These are phyloP conservation scores for Sporisorium reilianum DNA, from an alignment of 1,284 basidiomycete genomes.

Conservation along the genomic window DNA sequence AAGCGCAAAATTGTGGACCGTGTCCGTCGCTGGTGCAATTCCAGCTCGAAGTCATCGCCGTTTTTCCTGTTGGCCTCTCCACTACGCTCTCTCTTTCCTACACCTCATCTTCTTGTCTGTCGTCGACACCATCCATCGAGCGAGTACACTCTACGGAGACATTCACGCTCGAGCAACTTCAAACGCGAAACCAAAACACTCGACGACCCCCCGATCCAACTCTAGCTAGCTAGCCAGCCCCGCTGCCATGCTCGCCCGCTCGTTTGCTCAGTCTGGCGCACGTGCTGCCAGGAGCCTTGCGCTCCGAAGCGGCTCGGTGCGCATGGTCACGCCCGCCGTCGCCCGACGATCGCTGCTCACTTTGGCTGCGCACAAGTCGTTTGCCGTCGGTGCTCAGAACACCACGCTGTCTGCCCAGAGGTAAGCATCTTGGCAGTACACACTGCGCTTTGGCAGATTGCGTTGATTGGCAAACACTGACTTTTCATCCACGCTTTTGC, in stretches of 20 bases:
- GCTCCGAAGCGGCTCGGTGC: slow-evolving; percentile 42
- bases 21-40: too few species aligned
- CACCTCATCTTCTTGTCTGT: slow-evolving; percentile 3
- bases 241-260: slow-evolving; percentile 38
- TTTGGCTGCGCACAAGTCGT: slow-evolving; percentile 26
- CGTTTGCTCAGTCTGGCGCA: slow-evolving; percentile 41
- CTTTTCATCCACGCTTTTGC: neutral
- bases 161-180: neutral
- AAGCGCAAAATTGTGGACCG: neutral
- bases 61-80: slow-evolving; percentile 12
- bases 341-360: slow-evolving; percentile 49
- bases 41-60: neutral
- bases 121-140: neutral
- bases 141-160: neutral
- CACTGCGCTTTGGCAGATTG: neutral
- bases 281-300: slow-evolving; percentile 42
- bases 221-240: too few species aligned
- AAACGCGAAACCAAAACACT: neutral
- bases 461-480: neutral
- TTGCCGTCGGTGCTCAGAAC: slow-evolving; percentile 33
- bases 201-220: neutral
- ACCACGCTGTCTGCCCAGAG: slow-evolving; percentile 34
- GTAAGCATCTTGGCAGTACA: slow-evolving; percentile 17
- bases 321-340: slow-evolving; percentile 43
- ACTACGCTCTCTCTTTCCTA: slow-evolving; percentile 7